Evolutionary conservation across 2,329 filamentous ascomycete genomes (phyloP).

Genomic region (Phialocephala subalpina): DNA sequence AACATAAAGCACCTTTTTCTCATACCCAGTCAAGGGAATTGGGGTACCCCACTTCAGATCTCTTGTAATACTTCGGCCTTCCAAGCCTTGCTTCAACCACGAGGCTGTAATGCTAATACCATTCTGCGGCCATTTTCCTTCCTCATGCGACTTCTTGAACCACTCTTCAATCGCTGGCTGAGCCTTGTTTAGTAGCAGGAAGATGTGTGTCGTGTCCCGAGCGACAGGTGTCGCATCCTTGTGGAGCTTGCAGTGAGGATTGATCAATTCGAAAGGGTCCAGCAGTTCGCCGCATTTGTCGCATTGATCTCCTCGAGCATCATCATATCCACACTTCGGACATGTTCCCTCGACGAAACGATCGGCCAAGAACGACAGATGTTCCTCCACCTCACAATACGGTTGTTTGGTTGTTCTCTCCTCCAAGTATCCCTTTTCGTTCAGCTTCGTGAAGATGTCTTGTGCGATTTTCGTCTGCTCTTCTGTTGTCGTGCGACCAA

Average conservation of each 20-base stretch:
- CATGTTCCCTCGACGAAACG: slow-evolving; percentile 85
- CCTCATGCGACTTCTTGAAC: slow-evolving; percentile 75
- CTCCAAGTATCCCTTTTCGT: slow-evolving; percentile 87
- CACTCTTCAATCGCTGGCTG: slow-evolving; percentile 80
- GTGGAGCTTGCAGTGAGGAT: slow-evolving; percentile 85
- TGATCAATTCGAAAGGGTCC: slow-evolving; percentile 72
- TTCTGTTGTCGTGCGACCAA: slow-evolving; percentile 88
- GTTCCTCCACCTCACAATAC: slow-evolving; percentile 82
- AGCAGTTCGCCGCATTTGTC: slow-evolving; percentile 73
- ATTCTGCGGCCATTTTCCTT: slow-evolving; percentile 81
- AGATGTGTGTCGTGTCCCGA: slow-evolving; percentile 88
- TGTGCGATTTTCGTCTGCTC: slow-evolving; percentile 94
- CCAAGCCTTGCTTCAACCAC: slow-evolving; percentile 85
- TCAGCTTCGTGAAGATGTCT: slow-evolving; percentile 86
- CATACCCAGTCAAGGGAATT: slow-evolving; percentile 65
- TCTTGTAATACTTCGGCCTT: slow-evolving; percentile 87
- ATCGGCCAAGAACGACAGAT: slow-evolving; percentile 82
- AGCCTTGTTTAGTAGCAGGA: slow-evolving; percentile 85
- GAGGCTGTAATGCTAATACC: slow-evolving; percentile 79
- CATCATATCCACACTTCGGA: slow-evolving; percentile 75
- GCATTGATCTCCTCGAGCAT: slow-evolving; percentile 78
- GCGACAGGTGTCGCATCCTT: slow-evolving; percentile 83
- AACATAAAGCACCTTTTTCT: slow-evolving; percentile 87
- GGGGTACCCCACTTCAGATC: slow-evolving; percentile 86
- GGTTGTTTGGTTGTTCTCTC: slow-evolving; percentile 89